Percentiles rank a stretch among this genome's conserved stretches.
Evolutionary conservation across 2,329 filamentous ascomycete species (phyloP).

Genomic region (Rachicladosporium sp.): DNA sequence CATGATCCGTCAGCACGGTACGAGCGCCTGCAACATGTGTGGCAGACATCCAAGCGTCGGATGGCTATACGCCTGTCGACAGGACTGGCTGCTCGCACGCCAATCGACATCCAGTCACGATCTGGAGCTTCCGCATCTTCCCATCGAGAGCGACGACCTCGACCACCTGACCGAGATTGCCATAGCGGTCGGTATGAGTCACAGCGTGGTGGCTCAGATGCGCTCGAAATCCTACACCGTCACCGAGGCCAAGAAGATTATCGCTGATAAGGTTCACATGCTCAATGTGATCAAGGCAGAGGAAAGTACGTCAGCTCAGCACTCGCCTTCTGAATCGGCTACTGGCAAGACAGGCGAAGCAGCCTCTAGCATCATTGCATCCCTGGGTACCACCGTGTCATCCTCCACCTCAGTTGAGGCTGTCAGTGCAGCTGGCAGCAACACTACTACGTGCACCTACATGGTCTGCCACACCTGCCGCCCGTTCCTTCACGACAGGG

Average conservation of each 20-base stretch:
- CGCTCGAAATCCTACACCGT: slow-evolving; percentile 29
- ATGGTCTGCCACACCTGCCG: slow-evolving; percentile 39
- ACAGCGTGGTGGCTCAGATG: slow-evolving; percentile 31
- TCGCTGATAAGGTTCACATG: slow-evolving; percentile 29
- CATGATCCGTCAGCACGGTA: slow-evolving; percentile 53
- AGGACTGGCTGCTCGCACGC: slow-evolving; percentile 36
- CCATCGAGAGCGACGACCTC: slow-evolving; percentile 7
- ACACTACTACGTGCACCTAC: slow-evolving; percentile 25
- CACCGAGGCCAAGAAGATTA: slow-evolving; percentile 29
- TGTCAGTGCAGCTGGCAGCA: too few species aligned
- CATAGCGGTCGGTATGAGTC: slow-evolving; percentile 23
- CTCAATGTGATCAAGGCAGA: slow-evolving; percentile 14
- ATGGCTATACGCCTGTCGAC: slow-evolving; percentile 62
- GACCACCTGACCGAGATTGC: background rate
- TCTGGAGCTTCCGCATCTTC: slow-evolving; percentile 5
- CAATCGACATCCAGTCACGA: slow-evolving; percentile 2
- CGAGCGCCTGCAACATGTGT: slow-evolving; percentile 47
- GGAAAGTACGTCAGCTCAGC: slow-evolving; percentile 3
- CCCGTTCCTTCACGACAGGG: slow-evolving; percentile 36
- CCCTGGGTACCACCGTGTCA: slow-evolving; percentile 11
- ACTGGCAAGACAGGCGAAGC: background rate
- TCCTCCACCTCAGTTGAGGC: slow-evolving; percentile 3
- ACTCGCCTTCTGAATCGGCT: background rate
- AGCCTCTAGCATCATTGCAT: slow-evolving; percentile 15
- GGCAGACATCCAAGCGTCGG: slow-evolving; percentile 44